These are phyloP conservation scores for Imleria badia DNA, from an alignment of 768 basidiomycete species.

Conservation along the genomic window DNA sequence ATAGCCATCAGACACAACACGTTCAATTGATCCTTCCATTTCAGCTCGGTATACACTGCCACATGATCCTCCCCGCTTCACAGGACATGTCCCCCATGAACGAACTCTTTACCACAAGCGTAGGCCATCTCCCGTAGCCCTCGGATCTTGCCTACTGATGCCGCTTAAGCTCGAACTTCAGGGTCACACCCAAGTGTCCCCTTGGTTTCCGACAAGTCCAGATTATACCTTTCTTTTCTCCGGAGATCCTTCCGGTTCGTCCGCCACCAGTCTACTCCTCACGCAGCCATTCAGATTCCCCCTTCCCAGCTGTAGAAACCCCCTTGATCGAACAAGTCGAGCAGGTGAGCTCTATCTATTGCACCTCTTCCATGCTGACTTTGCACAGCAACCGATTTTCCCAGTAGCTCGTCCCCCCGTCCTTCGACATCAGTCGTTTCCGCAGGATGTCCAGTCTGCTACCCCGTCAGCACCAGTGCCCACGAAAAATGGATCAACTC, in stretches of 20 bases:
- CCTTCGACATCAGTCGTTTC: constrained; percentile 30
- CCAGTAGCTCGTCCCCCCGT: constrained; percentile 18
- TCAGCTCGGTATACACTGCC: constrained; percentile 56
- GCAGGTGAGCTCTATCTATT: constrained; percentile 8
- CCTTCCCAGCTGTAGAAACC: constrained; percentile 13
- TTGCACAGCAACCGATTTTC: background rate
- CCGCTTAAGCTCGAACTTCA: constrained; percentile 24
- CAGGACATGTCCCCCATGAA: constrained; percentile 47
- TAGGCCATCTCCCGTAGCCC: constrained; percentile 14
- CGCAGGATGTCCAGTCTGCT: constrained; percentile 27
- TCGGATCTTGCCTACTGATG: background rate
- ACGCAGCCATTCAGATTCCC: background rate
- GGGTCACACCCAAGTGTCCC: constrained; percentile 21
- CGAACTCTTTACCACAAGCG: constrained; percentile 49
- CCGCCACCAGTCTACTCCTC: constrained; percentile 3
- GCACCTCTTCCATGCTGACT: constrained; percentile 10
- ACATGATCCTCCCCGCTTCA: constrained; percentile 51
- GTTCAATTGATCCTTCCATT: constrained; percentile 19
- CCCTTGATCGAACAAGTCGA: background rate
- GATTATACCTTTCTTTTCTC: constrained; percentile 45
- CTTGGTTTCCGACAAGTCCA: constrained; percentile 43
- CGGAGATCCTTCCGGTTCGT: constrained; percentile 29
- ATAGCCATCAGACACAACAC: background rate
- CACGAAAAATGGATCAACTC: constrained; percentile 31
- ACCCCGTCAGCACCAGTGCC: background rate